phyloP scores from a whole-genome alignment of 164 flowering plant genomes.

The Macadamia tetraphylla region DNA sequence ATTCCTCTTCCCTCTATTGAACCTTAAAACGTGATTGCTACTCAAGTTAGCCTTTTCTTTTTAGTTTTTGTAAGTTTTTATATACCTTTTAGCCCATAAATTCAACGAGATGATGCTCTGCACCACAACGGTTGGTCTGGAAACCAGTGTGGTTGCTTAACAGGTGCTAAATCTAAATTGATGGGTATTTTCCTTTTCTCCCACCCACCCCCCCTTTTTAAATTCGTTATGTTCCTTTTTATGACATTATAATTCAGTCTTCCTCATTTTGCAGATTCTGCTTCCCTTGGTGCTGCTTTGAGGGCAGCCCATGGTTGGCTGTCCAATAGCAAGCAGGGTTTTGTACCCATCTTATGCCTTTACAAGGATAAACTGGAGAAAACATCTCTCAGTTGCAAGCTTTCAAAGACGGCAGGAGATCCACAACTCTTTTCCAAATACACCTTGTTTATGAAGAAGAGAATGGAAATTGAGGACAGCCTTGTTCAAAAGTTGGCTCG shows the following conservation, averaged over 20 bases:
- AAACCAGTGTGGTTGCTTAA: no score
- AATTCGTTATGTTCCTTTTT: no score
- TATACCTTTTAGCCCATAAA: no score
- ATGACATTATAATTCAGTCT: background rate
- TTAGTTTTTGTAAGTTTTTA: no score
- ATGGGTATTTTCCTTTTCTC: no score
- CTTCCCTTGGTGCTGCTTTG: constrained; percentile 90
- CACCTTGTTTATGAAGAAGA: constrained; percentile 65
- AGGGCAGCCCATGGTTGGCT: constrained; percentile 98
- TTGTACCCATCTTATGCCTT: constrained; percentile 64
- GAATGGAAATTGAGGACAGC: constrained; percentile 69
- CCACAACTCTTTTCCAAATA: constrained; percentile 46
- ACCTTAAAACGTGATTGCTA: background rate
- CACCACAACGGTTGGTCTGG: no score
- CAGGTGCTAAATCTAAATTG: no score
- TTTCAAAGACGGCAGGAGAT: constrained; percentile 50
- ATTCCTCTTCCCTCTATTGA: background rate
- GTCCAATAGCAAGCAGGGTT: constrained; percentile 57
- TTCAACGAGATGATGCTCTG: no score
- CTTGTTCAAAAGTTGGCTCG: constrained; percentile 69
- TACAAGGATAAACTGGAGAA: constrained; percentile 60
- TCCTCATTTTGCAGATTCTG: constrained; percentile 58
- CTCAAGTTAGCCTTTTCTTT: background rate
- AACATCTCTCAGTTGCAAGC: constrained; percentile 70
- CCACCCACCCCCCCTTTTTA: no score